A percentile compares a stretch with the other conserved stretches of the same genome.
Conservation (phyloP, 441 rosid species). For the Corymbia citriodora region DNA sequence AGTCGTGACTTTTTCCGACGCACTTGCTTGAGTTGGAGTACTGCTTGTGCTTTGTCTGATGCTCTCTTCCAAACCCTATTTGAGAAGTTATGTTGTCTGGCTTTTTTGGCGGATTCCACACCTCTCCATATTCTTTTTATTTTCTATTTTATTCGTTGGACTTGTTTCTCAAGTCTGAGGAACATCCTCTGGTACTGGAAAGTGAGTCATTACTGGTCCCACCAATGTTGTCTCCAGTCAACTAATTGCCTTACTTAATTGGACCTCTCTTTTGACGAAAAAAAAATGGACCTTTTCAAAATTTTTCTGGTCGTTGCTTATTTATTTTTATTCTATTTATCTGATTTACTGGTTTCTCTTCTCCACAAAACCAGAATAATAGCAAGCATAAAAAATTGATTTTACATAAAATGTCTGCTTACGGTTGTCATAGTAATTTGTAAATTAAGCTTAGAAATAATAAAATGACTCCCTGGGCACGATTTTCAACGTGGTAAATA, state of each 20-base stretch:
- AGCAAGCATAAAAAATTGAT: background rate
- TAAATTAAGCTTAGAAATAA: background rate
- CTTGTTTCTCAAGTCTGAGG: background rate
- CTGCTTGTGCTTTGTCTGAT: background rate
- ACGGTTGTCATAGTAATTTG: background rate
- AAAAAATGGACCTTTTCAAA: background rate
- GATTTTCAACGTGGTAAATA: background rate
- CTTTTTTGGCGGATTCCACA: background rate
- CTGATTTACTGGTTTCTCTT: background rate
- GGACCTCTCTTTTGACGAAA: too few relatives aligned
- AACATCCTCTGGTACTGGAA: background rate
- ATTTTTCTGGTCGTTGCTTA: background rate
- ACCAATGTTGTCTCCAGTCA: background rate
- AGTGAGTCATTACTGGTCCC: background rate
- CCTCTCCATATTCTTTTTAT: background rate
- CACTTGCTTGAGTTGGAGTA: background rate
- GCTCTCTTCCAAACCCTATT: background rate
- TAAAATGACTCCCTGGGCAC: too few relatives aligned
- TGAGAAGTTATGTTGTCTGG: background rate
- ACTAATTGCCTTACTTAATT: background rate
- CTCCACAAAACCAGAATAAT: background rate
- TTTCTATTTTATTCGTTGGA: background rate
- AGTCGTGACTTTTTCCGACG: too few relatives aligned
- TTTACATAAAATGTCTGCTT: background rate
- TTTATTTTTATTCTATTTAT: background rate